Evolutionary conservation across 805 yeast genomes (phyloP).

Genomic region (Metahyphopichia silvanorum): DNA sequence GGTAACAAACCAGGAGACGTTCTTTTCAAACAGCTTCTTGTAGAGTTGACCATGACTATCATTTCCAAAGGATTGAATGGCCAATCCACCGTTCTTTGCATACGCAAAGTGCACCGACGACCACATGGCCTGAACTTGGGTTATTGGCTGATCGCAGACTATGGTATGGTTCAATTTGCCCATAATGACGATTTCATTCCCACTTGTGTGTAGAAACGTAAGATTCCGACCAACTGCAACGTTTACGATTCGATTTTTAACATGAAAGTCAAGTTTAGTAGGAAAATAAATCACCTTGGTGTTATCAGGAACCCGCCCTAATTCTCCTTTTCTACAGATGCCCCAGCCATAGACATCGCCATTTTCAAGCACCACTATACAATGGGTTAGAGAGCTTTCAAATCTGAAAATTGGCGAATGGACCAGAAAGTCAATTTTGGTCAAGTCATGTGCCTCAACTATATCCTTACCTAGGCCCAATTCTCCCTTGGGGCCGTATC

Average conservation of each 20-base stretch:
- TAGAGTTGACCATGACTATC: conserved; percentile 67
- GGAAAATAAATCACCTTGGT: conserved; percentile 19
- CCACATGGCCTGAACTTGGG: conserved; percentile 59
- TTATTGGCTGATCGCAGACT: conserved; percentile 1
- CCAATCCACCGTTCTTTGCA: conserved; percentile 1
- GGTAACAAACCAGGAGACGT: conserved; percentile 29
- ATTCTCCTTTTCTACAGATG: conserved; percentile 58
- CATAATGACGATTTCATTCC: conserved; percentile 8
- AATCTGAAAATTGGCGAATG: conserved; percentile 1
- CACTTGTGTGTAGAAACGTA: conserved; percentile 35
- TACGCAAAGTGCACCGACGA: conserved; percentile 59
- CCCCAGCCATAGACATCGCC: conserved; percentile 67
- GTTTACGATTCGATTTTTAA: conserved; percentile 1
- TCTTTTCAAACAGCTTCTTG: neutral
- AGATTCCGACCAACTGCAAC: conserved; percentile 58
- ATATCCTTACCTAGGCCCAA: conserved; percentile 47
- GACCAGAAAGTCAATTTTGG: conserved; percentile 6
- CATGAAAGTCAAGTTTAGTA: conserved; percentile 10
- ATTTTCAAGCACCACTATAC: conserved; percentile 33
- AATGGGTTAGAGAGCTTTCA: conserved; percentile 45
- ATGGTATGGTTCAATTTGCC: conserved; percentile 13
- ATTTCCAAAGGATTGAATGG: conserved; percentile 61
- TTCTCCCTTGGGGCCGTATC: conserved; percentile 72
- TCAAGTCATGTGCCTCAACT: conserved; percentile 5
- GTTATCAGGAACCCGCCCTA: conserved; percentile 26